These are phyloP conservation scores for Dactylonectria macrodidyma DNA, from an alignment of 2,329 filamentous ascomycete genomes.

Conservation along the genomic window DNA sequence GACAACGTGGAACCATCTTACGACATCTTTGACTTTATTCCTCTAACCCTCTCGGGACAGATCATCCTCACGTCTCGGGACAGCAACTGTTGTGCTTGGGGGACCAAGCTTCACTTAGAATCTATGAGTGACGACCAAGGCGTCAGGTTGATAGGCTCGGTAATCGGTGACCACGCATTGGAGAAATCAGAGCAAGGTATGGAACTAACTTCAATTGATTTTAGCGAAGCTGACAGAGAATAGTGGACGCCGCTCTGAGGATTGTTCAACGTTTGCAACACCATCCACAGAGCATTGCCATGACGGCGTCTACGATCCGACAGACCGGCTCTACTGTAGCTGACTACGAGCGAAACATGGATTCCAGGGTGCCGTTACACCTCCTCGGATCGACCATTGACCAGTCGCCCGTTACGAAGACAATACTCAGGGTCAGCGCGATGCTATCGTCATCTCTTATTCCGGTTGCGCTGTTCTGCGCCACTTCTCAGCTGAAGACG, in stretches of 20 bases:
- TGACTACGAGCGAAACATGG: constrained; percentile 24
- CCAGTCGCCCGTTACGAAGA: constrained; percentile 26
- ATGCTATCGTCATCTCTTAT: constrained; percentile 24
- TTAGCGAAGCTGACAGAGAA: constrained; percentile 8
- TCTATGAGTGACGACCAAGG: constrained; percentile 21
- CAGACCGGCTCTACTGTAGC: constrained; percentile 15
- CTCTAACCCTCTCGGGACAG: constrained; percentile 27
- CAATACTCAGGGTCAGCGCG: constrained; percentile 23
- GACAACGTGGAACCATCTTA: constrained; percentile 30
- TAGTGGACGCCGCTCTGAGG: constrained; percentile 24
- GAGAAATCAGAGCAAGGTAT: constrained; percentile 22
- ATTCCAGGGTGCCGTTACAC: constrained; percentile 23
- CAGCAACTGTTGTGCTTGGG: constrained; percentile 28
- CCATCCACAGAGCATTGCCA: constrained; percentile 29
- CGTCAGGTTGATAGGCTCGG: constrained; percentile 15
- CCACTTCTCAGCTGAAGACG: constrained; percentile 21
- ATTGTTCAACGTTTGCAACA: constrained; percentile 20
- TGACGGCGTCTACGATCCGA: constrained; percentile 27
- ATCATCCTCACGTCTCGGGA: constrained; percentile 27
- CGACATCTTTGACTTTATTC: constrained; percentile 33
- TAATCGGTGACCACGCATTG: constrained; percentile 13
- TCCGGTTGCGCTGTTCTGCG: constrained; percentile 25
- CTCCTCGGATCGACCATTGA: constrained; percentile 24
- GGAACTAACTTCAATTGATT: background rate
- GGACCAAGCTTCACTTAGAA: constrained; percentile 22